Evolutionary conservation across 2,329 filamentous ascomycete genomes (phyloP), one percentile per base, ranked within the genome.

Genomic region (Proliferodiscus dingleyae): DNA sequence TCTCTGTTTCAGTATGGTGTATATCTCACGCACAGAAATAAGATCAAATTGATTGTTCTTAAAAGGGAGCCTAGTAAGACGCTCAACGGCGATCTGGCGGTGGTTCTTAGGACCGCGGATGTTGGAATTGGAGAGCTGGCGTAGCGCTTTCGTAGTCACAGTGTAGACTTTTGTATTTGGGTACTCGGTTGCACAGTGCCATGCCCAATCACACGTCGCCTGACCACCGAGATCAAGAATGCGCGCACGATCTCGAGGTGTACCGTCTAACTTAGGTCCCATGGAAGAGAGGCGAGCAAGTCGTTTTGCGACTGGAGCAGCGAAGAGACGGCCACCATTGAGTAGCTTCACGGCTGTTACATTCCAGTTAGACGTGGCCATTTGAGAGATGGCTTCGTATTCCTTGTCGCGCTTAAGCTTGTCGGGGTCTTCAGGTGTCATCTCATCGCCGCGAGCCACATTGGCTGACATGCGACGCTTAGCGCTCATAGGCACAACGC

Each of bases 141-240:
- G 77, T 53, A 85, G 75, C 7, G 81, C 69, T 66, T 86, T 85
- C 53, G 84, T 88, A 29, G 85, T 86, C 44, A 91, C 88, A 0
- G 91, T 96, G 70, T 90, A 94, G 43, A 96, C 80, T 64, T 88
- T 89, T 46, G 87, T 78, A 63, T 88, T 84, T 15, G 87, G 88
- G 66, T 90, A 93, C 64, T 91, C 85, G 39, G 87, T 75, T 1
- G 93, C 89, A 47, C 89, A 86, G 62, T 93, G 83, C 93, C 93
- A 98, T 18, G 87, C 91, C 93, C 93, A 98, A 66, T 95, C 89
- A 62, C 89, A 91, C 11, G 86, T 81, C 0, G 85, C 76, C 62
- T 91, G 83, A 36, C 90, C 90, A 39, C 87, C 89, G 26, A 96
- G 81, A 62, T 97, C 91, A 21, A 97, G 77, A 46, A 96, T 84